A percentile compares a stretch with the other conserved stretches of the same genome.
phyloP scores from a whole-genome alignment of 2,329 filamentous ascomycete genomes.

The Penicillium frequentans region DNA sequence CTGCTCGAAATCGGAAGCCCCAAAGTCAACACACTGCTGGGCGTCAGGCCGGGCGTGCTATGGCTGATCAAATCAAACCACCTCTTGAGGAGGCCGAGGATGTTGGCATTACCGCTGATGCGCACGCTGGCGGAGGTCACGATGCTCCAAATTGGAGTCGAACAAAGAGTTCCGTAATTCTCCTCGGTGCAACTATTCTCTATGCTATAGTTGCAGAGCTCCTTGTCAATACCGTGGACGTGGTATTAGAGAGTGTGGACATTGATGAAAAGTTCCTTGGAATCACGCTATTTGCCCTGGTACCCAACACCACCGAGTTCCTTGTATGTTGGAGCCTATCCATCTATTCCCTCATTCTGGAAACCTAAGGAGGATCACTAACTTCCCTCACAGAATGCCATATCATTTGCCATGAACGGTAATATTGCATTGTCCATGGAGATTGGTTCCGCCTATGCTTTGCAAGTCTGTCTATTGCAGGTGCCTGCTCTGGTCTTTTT shows the following conservation, averaged over 20 bases:
- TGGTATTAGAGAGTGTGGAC: conserved; percentile 84
- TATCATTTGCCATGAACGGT: conserved; percentile 99
- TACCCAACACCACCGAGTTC: conserved; percentile 98
- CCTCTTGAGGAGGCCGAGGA: conserved; percentile 50
- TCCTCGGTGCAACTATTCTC: conserved; percentile 82
- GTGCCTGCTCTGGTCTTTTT: conserved; percentile 91
- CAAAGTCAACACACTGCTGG: conserved; percentile 39
- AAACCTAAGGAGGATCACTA: neutral
- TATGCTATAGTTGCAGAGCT: conserved; percentile 99
- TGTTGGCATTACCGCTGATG: conserved; percentile 35
- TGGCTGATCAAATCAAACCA: conserved; percentile 36
- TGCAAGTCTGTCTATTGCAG: conserved; percentile 93
- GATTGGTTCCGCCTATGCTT: conserved; percentile 93
- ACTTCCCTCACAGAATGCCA: conserved; percentile 71
- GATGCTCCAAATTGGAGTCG: conserved; percentile 99
- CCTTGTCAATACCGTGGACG: conserved; percentile 92
- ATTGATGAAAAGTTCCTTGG: conserved; percentile 98
- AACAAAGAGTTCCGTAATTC: conserved; percentile 82
- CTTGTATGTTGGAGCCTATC: conserved; percentile 61
- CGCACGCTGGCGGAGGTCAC: conserved; percentile 67
- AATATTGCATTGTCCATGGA: conserved; percentile 99
- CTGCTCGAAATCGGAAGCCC: conserved; percentile 54
- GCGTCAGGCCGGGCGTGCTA: conserved; percentile 37
- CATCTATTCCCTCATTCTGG: too few relatives aligned
- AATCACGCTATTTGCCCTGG: conserved; percentile 92